Percentiles rank a stretch among this genome's conserved stretches.
phyloP scores from a whole-genome alignment of 257 asterid species.

The Penstemon davidsonii region DNA sequence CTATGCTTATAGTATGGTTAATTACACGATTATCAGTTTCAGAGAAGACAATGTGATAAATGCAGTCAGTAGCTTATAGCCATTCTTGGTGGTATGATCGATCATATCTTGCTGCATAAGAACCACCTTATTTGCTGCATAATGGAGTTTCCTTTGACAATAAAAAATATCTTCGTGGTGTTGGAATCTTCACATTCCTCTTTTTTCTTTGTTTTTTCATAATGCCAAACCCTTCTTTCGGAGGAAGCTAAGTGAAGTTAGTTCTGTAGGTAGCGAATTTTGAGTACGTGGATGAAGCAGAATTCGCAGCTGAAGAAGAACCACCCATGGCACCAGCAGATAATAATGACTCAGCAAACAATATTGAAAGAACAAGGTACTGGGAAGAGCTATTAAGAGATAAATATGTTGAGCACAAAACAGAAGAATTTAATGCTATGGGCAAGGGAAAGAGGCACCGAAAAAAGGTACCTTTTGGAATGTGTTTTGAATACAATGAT shows the following conservation, averaged over 20 bases:
- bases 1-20: constrained; percentile 7
- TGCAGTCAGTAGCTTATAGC: constrained; percentile 10
- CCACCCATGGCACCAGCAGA: constrained; percentile 54
- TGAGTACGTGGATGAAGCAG: constrained; percentile 81
- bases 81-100: constrained; percentile 8
- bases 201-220: constrained; percentile 19
- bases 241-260: constrained; percentile 26
- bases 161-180: constrained; percentile 8
- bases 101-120: constrained; percentile 5
- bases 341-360: constrained; percentile 55
- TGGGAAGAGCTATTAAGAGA: constrained; percentile 95
- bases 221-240: background rate
- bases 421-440: constrained; percentile 84
- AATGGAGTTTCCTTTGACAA: constrained; percentile 14
- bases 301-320: constrained; percentile 76
- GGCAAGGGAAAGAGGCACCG: constrained; percentile 98
- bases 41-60: constrained; percentile 10
- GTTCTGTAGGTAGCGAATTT: constrained; percentile 87
- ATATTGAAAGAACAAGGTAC: constrained; percentile 66
- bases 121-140: constrained; percentile 18
- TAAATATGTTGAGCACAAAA: constrained; percentile 78
- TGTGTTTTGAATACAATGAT: too few relatives aligned
- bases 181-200: constrained; percentile 4
- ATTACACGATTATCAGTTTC: constrained; percentile 8
- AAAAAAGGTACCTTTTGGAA: constrained; percentile 54